Evolutionary conservation across 2,329 filamentous ascomycete species (phyloP).

Genomic region (Xylariaceae sp.): DNA sequence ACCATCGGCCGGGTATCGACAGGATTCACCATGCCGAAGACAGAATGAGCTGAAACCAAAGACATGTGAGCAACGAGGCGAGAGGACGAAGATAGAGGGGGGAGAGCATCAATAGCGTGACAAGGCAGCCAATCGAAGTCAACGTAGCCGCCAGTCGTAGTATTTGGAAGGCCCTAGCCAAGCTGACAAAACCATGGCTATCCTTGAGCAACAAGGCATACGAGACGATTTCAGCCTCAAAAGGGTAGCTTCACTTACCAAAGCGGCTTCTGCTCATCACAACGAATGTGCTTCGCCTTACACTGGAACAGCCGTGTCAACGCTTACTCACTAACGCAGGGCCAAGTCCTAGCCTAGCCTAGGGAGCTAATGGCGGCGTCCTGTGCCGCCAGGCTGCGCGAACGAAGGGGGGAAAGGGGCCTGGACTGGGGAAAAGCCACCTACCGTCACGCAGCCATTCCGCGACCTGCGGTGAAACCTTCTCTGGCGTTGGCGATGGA

Average conservation of each 20-base stretch:
- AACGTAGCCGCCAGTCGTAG: too few species aligned
- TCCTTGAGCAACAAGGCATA: too few species aligned
- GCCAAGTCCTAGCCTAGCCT: neutral
- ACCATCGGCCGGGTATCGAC: conserved; percentile 30
- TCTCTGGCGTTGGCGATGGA: conserved; percentile 29
- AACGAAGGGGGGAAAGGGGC: too few species aligned
- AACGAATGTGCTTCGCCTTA: conserved; percentile 41
- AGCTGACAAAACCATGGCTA: too few species aligned
- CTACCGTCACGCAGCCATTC: conserved; percentile 27
- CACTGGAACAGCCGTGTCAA: conserved; percentile 16
- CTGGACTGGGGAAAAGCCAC: too few species aligned
- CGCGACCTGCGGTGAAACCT: conserved; percentile 31
- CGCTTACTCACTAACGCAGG: conserved; percentile 3
- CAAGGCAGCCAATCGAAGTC: too few species aligned
- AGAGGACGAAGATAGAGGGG: neutral
- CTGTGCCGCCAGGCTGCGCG: too few species aligned
- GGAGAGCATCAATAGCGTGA: too few species aligned
- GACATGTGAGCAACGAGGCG: neutral
- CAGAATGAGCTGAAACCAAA: conserved; percentile 36
- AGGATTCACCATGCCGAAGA: conserved; percentile 40
- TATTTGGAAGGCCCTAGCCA: too few species aligned
- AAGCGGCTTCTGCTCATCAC: conserved; percentile 40
- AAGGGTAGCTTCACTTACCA: conserved; percentile 33
- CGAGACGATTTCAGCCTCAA: too few species aligned
- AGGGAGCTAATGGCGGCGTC: too few species aligned